These are phyloP conservation scores for Zostera marina DNA, from an alignment of 116 monocot genomes.

Conservation along the genomic window DNA sequence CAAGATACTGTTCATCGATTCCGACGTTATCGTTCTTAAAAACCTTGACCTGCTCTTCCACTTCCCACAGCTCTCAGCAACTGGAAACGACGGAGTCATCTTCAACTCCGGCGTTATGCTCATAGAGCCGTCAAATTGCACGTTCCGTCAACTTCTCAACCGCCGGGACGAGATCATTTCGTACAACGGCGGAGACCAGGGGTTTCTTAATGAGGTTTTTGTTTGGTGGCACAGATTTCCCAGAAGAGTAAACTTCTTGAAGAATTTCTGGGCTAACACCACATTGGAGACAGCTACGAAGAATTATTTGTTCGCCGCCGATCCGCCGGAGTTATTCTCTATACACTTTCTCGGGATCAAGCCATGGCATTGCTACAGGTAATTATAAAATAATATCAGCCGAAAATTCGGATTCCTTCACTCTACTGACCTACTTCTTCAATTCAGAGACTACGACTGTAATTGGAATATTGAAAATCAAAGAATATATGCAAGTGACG, in stretches of 20 bases:
- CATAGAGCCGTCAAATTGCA: constrained; percentile 34
- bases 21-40: constrained; percentile 26
- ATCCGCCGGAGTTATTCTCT: constrained; percentile 21
- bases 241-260: constrained; percentile 22
- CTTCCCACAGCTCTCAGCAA: constrained; percentile 22
- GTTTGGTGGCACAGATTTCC: constrained; percentile 57
- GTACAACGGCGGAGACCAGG: constrained; percentile 67
- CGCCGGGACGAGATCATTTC: constrained; percentile 17
- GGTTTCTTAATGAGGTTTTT: constrained; percentile 51
- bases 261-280: constrained; percentile 25
- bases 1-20: constrained; percentile 27
- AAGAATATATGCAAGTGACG: constrained; percentile 25
- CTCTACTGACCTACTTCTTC: neutral
- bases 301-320: constrained; percentile 16
- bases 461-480: constrained; percentile 20
- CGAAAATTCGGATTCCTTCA: too few species aligned
- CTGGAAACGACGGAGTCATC: constrained; percentile 17
- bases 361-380: constrained; percentile 32
- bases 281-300: constrained; percentile 7
- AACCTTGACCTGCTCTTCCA: constrained; percentile 27
- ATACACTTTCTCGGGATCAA: constrained; percentile 30
- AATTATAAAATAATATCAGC: too few species aligned
- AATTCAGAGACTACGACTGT: constrained; percentile 24
- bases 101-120: constrained; percentile 52
- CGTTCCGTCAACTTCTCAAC: constrained; percentile 19